Conservation (phyloP, 2,329 filamentous ascomycete species). For the Teratosphaeria gauchensis region DNA sequence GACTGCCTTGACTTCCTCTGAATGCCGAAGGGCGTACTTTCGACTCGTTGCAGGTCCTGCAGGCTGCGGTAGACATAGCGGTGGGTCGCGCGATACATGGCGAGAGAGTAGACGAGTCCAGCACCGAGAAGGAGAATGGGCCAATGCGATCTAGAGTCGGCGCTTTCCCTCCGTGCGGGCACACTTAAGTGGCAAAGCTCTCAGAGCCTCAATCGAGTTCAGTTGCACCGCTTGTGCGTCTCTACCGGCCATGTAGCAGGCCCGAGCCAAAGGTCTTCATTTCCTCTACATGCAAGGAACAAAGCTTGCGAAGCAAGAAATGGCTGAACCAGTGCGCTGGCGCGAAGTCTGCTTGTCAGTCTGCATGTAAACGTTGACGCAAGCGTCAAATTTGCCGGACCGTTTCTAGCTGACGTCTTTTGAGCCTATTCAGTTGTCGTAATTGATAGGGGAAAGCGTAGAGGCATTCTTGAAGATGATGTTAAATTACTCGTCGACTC, state of each 20-base stretch:
- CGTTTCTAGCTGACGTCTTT: not conserved
- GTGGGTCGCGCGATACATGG: not conserved
- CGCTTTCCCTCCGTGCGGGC: not conserved
- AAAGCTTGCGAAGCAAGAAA: not conserved
- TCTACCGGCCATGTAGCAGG: not conserved
- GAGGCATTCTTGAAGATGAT: no score
- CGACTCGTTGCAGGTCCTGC: not conserved
- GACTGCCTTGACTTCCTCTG: not conserved
- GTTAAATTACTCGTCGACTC: not conserved
- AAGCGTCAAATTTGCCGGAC: not conserved
- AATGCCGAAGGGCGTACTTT: not conserved
- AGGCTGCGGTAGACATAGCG: not conserved
- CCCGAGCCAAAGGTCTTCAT: not conserved
- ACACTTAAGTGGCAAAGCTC: not conserved
- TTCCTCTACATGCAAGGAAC: not conserved
- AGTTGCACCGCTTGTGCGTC: not conserved
- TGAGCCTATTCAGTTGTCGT: not conserved
- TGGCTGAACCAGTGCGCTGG: not conserved
- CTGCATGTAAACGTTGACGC: not conserved
- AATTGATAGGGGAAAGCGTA: no score
- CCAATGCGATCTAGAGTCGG: not conserved
- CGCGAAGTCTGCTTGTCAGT: not conserved
- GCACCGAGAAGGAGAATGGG: not conserved
- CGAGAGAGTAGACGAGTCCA: not conserved
- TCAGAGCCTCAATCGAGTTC: not conserved